Base-by-base conservation (phyloP, 768 basidiomycete species). In the Termitomyces sp. region DNA sequence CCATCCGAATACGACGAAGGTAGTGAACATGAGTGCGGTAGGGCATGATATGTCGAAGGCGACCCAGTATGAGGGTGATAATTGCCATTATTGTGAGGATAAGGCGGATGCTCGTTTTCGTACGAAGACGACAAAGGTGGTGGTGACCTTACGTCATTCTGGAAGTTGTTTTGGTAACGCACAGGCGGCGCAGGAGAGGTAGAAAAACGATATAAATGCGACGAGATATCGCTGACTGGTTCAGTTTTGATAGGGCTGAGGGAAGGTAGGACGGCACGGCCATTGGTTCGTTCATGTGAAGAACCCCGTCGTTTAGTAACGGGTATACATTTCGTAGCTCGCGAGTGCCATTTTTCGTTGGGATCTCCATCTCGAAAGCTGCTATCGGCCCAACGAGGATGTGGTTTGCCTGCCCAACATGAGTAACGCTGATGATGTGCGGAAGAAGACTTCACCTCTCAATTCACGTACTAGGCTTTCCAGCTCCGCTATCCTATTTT, bases 401-500 rank as follows among this genome's bases (percentile, higher is more conserved):
- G 90, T 12, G 90, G 90, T 70, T 92, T 92, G 62, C 90, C 90
- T 91, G 65, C 57, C 47, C 13, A 53, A 44, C 46, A 35, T 63
- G 33, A 63, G 56, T 47, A 28, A 44, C n/a, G 13, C 4, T 35
- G 26, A 12, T 46, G 50, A 22, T 61, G 60, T 64, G 56, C 44
- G 16, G 38, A 52, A 44, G 53, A 49, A 45, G 18, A 46, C 20
- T 69, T 54, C 71, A 88, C 89, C 90, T 69, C 92, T 81, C 30
- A 97, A 76, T 69, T 95, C 94, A 61, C 94, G 81, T 36, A 96
- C 92, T 33, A 95, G 82, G 65, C 89, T 90, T 72, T 97, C 94
- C 54, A 97, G 84, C 73, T 97, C 94, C 40, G 92, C 93, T 63
- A 97, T 93, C 50, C 94, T 78, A 64, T 90, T 89, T 57, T 92